Base-by-base conservation (phyloP, 345 rosid species). In the Gossypium ekmanianum region DNA sequence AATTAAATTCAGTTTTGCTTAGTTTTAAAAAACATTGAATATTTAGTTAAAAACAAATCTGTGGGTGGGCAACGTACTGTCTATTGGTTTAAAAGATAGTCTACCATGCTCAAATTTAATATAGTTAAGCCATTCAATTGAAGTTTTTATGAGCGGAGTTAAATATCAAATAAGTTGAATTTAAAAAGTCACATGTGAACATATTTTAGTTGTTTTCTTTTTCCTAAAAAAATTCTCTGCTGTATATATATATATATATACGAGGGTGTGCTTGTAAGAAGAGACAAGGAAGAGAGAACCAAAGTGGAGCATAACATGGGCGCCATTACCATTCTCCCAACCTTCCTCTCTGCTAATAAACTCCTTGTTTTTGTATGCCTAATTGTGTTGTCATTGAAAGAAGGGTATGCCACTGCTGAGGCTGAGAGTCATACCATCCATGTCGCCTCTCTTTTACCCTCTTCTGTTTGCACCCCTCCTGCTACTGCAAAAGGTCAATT, bases 381-480 rank as follows among this genome's bases (percentile, higher is more conserved):
- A 56, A 18, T 56, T 76, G 14, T 82, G 58, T 77, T 65, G 45
- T 69, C 34, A 17, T 61, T 22, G 59, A 58, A 71, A 54, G 63
- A 74, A 17, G 74, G 73, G 26, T 55, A 51, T 61, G 84, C 80
- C 61, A 68, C 63, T 73, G 82, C 58, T n/a, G 81, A 52, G 78
- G 41, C 78, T 0, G 74, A 77, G 8, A 66, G 12, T 51, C 68
- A 57, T 66, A 83, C 81, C 16, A 34, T 88, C 44, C 71, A 81
- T 68, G 79, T 89, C 72, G 76, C 74, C 79, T 89, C 92, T 71
- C 87, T 91, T 29, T 70, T 89, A 3, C 89, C 95, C 16, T 72
- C 90, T 24, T 65, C 83, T 45, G 48, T 82, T 27, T 93, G 98
- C 88, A 80, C 55, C 75, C 76, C 80, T 78, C 55, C 87, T 14